phyloP scores from a whole-genome alignment of 352 stramenopile genomes.

The Globisporangium cystogenes region DNA sequence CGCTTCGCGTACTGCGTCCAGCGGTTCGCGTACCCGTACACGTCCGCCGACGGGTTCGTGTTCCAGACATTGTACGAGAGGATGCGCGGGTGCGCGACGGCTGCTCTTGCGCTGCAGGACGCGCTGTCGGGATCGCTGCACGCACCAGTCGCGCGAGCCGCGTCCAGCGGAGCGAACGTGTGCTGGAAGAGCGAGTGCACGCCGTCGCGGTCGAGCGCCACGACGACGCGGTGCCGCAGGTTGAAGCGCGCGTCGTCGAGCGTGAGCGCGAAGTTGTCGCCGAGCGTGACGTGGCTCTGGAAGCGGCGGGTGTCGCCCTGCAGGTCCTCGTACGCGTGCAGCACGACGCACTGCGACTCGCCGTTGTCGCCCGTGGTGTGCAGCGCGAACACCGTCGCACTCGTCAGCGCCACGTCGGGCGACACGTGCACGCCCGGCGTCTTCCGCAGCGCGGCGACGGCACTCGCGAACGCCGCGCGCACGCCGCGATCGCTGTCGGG shows the following conservation, averaged over 20 bases:
- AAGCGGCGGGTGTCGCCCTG: slow-evolving; percentile 35
- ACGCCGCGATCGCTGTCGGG: slow-evolving; percentile 30
- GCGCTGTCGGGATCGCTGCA: background rate
- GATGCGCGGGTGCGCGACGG: slow-evolving; percentile 37
- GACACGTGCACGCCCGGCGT: slow-evolving; percentile 36
- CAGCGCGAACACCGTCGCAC: slow-evolving; percentile 37
- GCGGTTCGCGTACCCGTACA: slow-evolving; percentile 48
- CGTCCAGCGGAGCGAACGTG: slow-evolving; percentile 33
- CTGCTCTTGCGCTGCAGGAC: background rate
- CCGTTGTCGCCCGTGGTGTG: slow-evolving; percentile 67
- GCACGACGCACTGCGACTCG: slow-evolving; percentile 53
- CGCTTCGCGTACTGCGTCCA: slow-evolving; percentile 76
- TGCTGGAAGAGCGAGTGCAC: slow-evolving; percentile 72
- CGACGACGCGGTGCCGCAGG: slow-evolving; percentile 48
- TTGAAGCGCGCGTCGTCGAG: slow-evolving; percentile 53
- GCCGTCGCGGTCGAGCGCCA: slow-evolving; percentile 66
- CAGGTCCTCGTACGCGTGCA: slow-evolving; percentile 38
- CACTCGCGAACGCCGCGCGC: slow-evolving; percentile 36
- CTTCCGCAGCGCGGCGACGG: slow-evolving; percentile 28
- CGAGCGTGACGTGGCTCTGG: slow-evolving; percentile 63
- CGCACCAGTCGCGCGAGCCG: no score
- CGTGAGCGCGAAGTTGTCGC: slow-evolving; percentile 59
- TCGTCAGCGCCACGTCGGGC: slow-evolving; percentile 20
- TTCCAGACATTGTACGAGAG: slow-evolving; percentile 90
- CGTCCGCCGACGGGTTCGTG: slow-evolving; percentile 71